Evolutionary conservation across 1,139 yeast genomes (phyloP), one percentile per base, ranked within the genome.

Genomic region (Suzukiozyma palmioleophila): DNA sequence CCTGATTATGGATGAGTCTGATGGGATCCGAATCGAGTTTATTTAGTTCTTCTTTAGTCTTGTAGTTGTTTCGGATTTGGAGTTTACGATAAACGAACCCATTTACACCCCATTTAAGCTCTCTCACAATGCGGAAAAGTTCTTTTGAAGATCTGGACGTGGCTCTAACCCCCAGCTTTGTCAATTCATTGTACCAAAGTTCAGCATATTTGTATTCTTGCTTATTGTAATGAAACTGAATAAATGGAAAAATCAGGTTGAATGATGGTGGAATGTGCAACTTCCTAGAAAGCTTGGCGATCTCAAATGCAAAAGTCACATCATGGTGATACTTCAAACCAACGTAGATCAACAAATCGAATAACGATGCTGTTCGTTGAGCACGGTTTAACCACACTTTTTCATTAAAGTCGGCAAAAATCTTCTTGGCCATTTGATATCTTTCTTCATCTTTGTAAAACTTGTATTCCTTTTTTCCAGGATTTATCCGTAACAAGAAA

Each of bases 191-290:
- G 46, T 66, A 70, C 76, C 76, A 71, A 11, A 54, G 37, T 38
- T 62, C 58, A 1, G 75, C 72, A 13, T 48, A 47, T 1, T 53
- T 53, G 43, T 46, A 48, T 37, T 69, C 69, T 10, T 56, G 50
- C 16, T 60, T 49, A n/a, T 50, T 48, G 44, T 66, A 64, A 43
- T 69, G 72, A 43, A 60, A 62, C 43, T 53, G 54, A 8, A 71
- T 62, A 37, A 71, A 66, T 1, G 76, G 75, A 38, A 56, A 67
- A 2, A 69, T 48, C 45, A 69, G 76, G 42, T 64, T 60, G 48
- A 69, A 68, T 0, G 75, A 59, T 32, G 66, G 58, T 8, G 73
- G 72, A 13, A 66, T 43, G 3, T 57, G 54, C 16, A 44, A 44
- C 5, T 53, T 43, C 13, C 66, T 49, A 3, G 66, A 57, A 13